Evolutionary conservation across 176 grass and related monocot genomes (phyloP).

Genomic region (Hordeum vulgare): MorexV3_pseudomolecules_assembly NC_058524.1:95216908-95217407

Average conservation of each 20-base stretch:
- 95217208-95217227: background rate
- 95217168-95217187: conserved; percentile 12
- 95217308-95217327: background rate
- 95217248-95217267: background rate
- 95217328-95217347: background rate
- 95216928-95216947: background rate
- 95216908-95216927: conserved; percentile 8
- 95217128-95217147: conserved; percentile 86
- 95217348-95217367: background rate
- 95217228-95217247: background rate
- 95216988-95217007: conserved; percentile 17
- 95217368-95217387: background rate
- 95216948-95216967: conserved; percentile 6
- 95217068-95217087: conserved; percentile 96
- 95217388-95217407: background rate
- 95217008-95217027: background rate
- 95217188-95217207: background rate
- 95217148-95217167: conserved; percentile 27
- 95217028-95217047: background rate
- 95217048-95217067: conserved; percentile 14
- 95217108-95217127: conserved; percentile 99
- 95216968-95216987: background rate
- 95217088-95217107: conserved; percentile 92
- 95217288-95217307: background rate
- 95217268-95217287: background rate